Percentiles rank a stretch among this genome's conserved stretches.
These are phyloP conservation scores for Dactylellina cionopaga DNA, from an alignment of 2,329 filamentous ascomycete genomes.

Conservation along the genomic window DNA sequence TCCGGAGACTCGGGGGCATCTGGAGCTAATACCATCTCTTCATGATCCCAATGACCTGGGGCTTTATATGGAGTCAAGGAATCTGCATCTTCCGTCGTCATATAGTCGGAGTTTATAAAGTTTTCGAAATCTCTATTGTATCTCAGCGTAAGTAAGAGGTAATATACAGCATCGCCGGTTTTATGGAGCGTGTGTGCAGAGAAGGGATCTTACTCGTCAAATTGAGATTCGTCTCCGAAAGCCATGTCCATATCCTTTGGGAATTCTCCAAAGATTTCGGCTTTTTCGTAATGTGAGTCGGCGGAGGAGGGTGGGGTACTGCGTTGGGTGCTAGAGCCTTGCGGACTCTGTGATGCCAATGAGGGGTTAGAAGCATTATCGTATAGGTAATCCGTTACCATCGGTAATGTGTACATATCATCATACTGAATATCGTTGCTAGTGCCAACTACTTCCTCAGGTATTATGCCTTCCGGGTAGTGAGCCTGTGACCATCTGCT, in stretches of 20 bases:
- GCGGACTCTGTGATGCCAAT: background rate
- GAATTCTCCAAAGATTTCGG: background rate
- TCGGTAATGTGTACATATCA: too few species aligned
- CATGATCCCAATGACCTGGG: too few species aligned
- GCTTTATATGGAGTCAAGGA: too few species aligned
- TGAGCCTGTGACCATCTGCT: background rate
- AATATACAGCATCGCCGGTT: background rate
- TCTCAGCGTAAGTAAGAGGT: background rate
- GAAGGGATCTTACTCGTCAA: background rate
- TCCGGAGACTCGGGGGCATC: too few species aligned
- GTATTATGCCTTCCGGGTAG: background rate
- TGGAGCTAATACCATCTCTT: too few species aligned
- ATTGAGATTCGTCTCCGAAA: background rate
- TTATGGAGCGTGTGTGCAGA: too few species aligned
- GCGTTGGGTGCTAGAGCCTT: background rate
- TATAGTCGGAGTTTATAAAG: background rate
- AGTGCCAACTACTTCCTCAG: too few species aligned
- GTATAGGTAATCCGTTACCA: background rate
- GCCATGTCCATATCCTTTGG: background rate
- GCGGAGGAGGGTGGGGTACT: background rate
- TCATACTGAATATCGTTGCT: too few species aligned
- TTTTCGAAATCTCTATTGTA: background rate
- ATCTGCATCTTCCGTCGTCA: background rate
- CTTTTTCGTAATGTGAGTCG: background rate
- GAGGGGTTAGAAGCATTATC: background rate